Conservation (phyloP, 331 rosid genomes). For the Saraca asoca region DNA sequence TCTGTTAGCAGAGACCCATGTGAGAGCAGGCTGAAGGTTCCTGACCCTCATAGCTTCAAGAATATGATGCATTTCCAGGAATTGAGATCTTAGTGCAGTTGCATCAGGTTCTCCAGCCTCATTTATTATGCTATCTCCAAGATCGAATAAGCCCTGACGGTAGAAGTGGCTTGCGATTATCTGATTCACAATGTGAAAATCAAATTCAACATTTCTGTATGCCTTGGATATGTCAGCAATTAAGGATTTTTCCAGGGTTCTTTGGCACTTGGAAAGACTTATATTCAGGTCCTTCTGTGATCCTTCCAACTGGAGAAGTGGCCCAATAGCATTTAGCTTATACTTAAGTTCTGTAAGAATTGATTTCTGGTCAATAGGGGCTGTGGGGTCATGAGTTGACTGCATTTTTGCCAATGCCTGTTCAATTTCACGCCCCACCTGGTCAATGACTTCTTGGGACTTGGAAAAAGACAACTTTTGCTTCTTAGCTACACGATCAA, state of each 20-base stretch:
- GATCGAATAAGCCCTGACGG: conserved; percentile 66
- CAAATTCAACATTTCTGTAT: conserved; percentile 73
- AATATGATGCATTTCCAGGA: conserved; percentile 70
- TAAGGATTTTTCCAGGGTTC: conserved; percentile 58
- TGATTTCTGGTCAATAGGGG: conserved; percentile 55
- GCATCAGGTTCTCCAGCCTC: conserved; percentile 73
- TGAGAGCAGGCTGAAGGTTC: conserved; percentile 79
- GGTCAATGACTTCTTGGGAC: conserved; percentile 77
- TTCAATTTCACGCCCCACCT: conserved; percentile 64
- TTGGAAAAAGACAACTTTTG: conserved; percentile 78
- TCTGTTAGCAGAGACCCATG: conserved; percentile 61
- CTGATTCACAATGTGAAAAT: conserved; percentile 62
- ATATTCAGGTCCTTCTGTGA: conserved; percentile 65
- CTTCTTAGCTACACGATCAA: conserved; percentile 85
- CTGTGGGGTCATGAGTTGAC: conserved; percentile 48
- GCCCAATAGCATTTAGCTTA: conserved; percentile 56
- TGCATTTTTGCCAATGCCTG: conserved; percentile 56
- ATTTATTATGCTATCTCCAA: conserved; percentile 66
- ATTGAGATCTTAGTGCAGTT: conserved; percentile 55
- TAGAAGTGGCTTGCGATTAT: conserved; percentile 73
- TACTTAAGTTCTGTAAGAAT: conserved; percentile 60
- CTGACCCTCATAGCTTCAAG: conserved; percentile 61
- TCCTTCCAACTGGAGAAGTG: conserved; percentile 63
- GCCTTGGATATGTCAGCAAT: conserved; percentile 84
- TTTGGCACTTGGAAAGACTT: conserved; percentile 64